Conservation (phyloP, 2,329 filamentous ascomycete genomes). For the Biscogniauxia sp. region DNA sequence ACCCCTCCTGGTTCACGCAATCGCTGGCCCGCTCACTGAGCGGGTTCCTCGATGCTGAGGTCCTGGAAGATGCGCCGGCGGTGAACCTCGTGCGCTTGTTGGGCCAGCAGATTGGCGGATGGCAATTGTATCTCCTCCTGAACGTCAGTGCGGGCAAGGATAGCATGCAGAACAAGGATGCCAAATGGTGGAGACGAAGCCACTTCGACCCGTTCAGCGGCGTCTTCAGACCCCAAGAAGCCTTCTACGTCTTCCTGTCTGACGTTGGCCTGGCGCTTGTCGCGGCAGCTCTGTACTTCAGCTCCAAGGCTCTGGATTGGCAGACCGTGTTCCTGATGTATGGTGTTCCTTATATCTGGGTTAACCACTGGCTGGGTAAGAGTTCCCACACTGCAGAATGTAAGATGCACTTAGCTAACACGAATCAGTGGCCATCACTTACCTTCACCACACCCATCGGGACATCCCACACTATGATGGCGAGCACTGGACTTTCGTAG, state of each 20-base stretch:
- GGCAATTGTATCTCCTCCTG: conserved; percentile 62
- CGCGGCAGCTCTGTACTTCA: conserved; percentile 49
- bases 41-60: conserved; percentile 45
- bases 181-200: conserved; percentile 44
- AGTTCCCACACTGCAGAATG: conserved; percentile 10
- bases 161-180: conserved; percentile 45
- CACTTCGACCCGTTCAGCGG: conserved; percentile 62
- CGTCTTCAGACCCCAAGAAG: conserved; percentile 59
- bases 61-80: conserved; percentile 63
- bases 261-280: conserved; percentile 58
- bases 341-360: conserved; percentile 64
- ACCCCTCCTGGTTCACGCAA: conserved; percentile 31
- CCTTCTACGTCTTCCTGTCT: conserved; percentile 54
- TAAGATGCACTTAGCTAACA: conserved; percentile 19
- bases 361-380: conserved; percentile 67
- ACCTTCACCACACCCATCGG: conserved; percentile 68
- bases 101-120: conserved; percentile 62
- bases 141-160: conserved; percentile 52
- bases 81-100: conserved; percentile 53
- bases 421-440: conserved; percentile 64
- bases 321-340: conserved; percentile 59
- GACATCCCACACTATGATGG: conserved; percentile 57
- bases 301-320: conserved; percentile 51
- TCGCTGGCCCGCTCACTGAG: conserved; percentile 31
- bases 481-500: conserved; percentile 59